Evolutionary conservation across 305 asterid species (phyloP).

Genomic region (Salvia sclarea): DNA sequence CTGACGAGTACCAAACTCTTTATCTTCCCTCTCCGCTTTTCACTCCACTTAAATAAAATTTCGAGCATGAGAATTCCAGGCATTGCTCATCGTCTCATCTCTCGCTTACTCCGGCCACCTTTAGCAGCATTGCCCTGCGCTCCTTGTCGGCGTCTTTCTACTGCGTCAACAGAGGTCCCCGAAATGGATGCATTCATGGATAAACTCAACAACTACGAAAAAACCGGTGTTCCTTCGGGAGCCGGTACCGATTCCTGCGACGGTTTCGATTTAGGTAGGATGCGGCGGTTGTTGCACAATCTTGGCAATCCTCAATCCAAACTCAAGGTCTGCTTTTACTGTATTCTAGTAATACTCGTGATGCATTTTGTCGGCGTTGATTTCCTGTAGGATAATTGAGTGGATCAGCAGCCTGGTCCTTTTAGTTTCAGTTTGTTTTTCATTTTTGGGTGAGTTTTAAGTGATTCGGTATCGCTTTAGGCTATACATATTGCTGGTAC

Average conservation of each 20-base stretch:
- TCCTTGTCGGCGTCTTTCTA: conserved; percentile 37
- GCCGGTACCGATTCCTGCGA: conserved; percentile 85
- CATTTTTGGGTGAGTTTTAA: neutral
- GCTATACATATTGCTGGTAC: conserved; percentile 93
- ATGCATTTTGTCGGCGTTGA: neutral
- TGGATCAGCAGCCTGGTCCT: neutral
- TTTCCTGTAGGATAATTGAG: neutral
- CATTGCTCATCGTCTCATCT: conserved; percentile 28
- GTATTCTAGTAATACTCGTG: neutral
- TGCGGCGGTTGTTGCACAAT: conserved; percentile 65
- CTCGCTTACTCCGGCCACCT: no score
- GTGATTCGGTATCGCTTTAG: conserved; percentile 41
- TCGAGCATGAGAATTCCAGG: conserved; percentile 32
- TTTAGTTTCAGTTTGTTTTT: conserved; percentile 4
- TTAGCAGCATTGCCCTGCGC: conserved; percentile 23
- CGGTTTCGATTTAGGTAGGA: conserved; percentile 89
- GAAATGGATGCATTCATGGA: conserved; percentile 57
- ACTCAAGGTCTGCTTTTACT: conserved; percentile 60
- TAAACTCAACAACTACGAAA: conserved; percentile 79
- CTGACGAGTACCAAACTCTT: no score
- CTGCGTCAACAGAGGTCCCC: conserved; percentile 43
- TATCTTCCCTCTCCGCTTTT: neutral
- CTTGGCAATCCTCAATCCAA: conserved; percentile 80
- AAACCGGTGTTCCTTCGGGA: conserved; percentile 74
- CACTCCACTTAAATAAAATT: neutral